Conservation (phyloP, 2,329 filamentous ascomycete species). For the Talaromyces amestolkiae region DNA sequence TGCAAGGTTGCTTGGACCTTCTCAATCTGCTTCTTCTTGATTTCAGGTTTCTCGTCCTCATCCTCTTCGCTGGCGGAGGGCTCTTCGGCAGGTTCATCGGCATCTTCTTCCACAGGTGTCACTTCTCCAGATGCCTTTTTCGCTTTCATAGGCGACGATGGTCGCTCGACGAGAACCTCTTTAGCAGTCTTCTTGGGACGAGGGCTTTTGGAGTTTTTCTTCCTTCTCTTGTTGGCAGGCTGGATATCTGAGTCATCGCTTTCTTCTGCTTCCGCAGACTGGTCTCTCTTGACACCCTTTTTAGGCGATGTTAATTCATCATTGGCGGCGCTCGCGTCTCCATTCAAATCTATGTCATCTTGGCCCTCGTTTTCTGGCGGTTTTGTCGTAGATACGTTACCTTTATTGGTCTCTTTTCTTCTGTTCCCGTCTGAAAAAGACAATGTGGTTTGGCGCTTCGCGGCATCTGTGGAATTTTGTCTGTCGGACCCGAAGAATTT, state of each 20-base stretch:
- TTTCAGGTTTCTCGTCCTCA: constrained; percentile 65
- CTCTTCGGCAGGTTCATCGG: constrained; percentile 37
- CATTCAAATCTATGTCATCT: constrained; percentile 11
- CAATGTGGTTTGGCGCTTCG: constrained; percentile 73
- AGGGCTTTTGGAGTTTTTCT: constrained; percentile 28
- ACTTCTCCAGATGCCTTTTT: constrained; percentile 50
- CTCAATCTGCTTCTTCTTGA: constrained; percentile 71
- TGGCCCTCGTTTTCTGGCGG: constrained; percentile 20
- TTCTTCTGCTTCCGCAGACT: constrained; percentile 40
- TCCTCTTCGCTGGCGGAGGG: constrained; percentile 52
- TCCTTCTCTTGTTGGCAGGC: constrained; percentile 57
- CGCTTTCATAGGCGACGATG: constrained; percentile 26
- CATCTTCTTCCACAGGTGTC: constrained; percentile 30
- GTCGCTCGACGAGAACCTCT: constrained; percentile 23
- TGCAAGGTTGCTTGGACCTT: constrained; percentile 76
- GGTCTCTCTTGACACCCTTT: constrained; percentile 39
- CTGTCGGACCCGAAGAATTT: constrained; percentile 79
- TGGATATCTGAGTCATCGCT: constrained; percentile 58
- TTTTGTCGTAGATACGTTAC: constrained; percentile 26
- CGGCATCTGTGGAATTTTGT: constrained; percentile 50
- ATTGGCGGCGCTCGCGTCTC: constrained; percentile 21
- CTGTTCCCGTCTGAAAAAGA: constrained; percentile 64
- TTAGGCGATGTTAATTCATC: constrained; percentile 21
- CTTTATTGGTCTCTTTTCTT: constrained; percentile 31
- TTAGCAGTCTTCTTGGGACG: constrained; percentile 24